Percentiles rank a stretch among this genome's conserved stretches.
These are phyloP conservation scores for Cryptosporidium andersoni DNA, from an alignment of 169 alveolate species.

Conservation along the genomic window DNA sequence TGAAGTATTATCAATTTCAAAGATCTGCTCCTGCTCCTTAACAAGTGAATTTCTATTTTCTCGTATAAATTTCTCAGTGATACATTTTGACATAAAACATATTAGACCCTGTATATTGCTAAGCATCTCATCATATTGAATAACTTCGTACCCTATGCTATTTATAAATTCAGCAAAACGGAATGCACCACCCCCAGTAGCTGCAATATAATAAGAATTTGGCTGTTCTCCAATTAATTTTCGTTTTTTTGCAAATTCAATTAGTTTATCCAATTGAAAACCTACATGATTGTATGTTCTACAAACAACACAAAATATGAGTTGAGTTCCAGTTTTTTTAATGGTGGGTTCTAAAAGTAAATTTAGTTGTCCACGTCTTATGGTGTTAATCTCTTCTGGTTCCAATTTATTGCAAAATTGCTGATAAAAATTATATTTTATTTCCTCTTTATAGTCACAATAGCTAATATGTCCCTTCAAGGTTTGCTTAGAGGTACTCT, in stretches of 20 bases:
- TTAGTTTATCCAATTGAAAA: conserved; percentile 14
- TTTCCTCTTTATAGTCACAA: too few species aligned
- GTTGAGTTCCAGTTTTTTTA: too few species aligned
- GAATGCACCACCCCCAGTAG: conserved; percentile 66
- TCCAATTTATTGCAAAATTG: too few species aligned
- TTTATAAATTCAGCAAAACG: background rate
- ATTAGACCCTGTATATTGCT: conserved; percentile 47
- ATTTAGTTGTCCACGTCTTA: too few species aligned
- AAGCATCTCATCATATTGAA: conserved; percentile 30
- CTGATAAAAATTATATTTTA: too few species aligned
- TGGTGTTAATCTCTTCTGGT: too few species aligned
- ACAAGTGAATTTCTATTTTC: too few species aligned
- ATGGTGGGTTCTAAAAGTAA: too few species aligned
- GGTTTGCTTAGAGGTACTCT: too few species aligned
- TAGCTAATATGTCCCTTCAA: too few species aligned
- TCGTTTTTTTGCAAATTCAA: conserved; percentile 31
- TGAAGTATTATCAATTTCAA: background rate
- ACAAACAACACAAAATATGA: conserved; percentile 46
- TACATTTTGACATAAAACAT: background rate
- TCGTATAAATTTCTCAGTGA: background rate
- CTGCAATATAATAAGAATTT: conserved; percentile 1
- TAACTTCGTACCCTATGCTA: background rate
- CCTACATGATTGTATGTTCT: conserved; percentile 3
- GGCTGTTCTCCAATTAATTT: conserved; percentile 1
- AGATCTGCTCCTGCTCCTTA: too few species aligned